These are phyloP conservation scores for Deakozyma indianensis DNA, from an alignment of 805 yeast species.

Conservation along the genomic window DNA sequence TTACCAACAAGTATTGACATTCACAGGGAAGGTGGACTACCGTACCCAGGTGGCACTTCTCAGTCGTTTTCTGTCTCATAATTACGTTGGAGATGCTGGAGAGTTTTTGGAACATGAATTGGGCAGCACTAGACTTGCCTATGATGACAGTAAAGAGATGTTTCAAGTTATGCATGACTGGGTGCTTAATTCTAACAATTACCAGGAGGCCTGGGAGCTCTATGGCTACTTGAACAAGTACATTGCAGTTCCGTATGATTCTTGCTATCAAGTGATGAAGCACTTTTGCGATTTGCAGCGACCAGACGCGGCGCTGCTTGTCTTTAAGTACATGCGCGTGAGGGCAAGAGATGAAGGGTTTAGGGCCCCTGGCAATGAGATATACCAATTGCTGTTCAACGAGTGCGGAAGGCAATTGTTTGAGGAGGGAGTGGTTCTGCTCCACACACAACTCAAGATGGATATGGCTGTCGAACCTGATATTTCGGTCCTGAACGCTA, in stretches of 20 bases:
- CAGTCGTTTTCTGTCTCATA: conserved; percentile 21
- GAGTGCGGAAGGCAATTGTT: conserved; percentile 46
- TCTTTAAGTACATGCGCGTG: conserved; percentile 47
- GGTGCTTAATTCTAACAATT: conserved; percentile 24
- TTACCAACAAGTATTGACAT: conserved; percentile 30
- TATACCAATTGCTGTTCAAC: conserved; percentile 45
- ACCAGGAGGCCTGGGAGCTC: conserved; percentile 39
- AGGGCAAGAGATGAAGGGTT: conserved; percentile 39
- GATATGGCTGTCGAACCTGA: conserved; percentile 45
- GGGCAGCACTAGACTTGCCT: conserved; percentile 19
- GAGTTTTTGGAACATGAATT: conserved; percentile 30
- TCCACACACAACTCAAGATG: conserved; percentile 50
- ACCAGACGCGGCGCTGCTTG: conserved; percentile 45
- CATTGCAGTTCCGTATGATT: conserved; percentile 42
- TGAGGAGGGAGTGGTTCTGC: conserved; percentile 49
- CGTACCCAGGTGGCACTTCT: conserved; percentile 27
- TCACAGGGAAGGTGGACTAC: conserved; percentile 25
- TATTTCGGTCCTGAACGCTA: conserved; percentile 41
- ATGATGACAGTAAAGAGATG: conserved; percentile 23
- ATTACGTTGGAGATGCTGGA: conserved; percentile 27
- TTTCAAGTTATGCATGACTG: conserved; percentile 31
- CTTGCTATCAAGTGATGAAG: conserved; percentile 43
- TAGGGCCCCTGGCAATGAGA: conserved; percentile 36
- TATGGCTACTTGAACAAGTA: conserved; percentile 42
- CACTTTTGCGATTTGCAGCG: conserved; percentile 38